Evolutionary conservation across 1,139 yeast species (phyloP), one percentile per base, ranked within the genome.

Genomic region (Meyerozyma elateridarum): DNA sequence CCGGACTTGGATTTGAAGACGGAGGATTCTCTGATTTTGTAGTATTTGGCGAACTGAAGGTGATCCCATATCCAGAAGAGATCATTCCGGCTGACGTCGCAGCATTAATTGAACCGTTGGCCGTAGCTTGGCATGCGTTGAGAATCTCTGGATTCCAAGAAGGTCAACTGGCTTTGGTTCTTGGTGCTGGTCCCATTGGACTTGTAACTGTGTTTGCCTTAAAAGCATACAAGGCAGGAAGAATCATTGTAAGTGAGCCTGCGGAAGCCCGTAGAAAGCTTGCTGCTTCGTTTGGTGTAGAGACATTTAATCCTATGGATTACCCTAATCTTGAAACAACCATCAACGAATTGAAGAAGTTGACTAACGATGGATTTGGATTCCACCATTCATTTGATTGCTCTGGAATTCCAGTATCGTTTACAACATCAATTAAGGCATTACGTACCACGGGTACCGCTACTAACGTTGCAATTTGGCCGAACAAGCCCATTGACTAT

Each of bases 161-260:
- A n/a, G 80, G 79, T 18, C 61, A 66, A 25, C 56, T 68, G 9
- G 80, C 76, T 4, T 49, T 76, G 21, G 70, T 77, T 28, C 51
- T 76, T 3, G 81, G 83, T 22, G 75, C 77, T 31, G 84, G 84
- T 5, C 81, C 83, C 18, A 76, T 77, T 47, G 84, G 84, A 2
- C 52, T 76, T 25, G 73, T 78, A 15, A 65, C 78, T 1, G 59
- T 76, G 20, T 53, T 76, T 31, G 80, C 80, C 1, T 57, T 78
- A 29, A 69, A 73, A 40, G 83, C 79, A 7, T 70, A 70, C 39
- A 66, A 72, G 17, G 79, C 78, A 2, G 56, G 64, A 2, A 63
- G 56, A 26, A 74, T 78, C 30, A 73, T 76, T 7, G 73, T 75
- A 18, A 71, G 79, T 28, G 85, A 78, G 50, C 85, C 84, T 1